A percentile compares a stretch with the other conserved stretches of the same genome.
Conservation (phyloP, 176 grass and related monocot genomes). For the Saccharum officinarum region DNA sequence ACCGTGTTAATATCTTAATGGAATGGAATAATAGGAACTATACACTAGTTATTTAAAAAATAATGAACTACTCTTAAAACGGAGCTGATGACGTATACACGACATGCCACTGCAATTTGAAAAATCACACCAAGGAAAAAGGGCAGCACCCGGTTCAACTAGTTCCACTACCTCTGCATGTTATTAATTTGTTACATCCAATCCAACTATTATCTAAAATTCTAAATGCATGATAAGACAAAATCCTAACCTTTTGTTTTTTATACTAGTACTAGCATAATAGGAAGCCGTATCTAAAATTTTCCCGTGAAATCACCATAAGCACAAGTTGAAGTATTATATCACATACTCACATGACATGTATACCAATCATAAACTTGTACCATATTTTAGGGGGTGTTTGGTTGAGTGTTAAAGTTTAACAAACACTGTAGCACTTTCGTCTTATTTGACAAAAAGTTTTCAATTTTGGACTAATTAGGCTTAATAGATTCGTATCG, state of each 20-base stretch:
- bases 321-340: slow-evolving; percentile 25
- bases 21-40: neutral
- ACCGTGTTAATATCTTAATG: too few relatives aligned
- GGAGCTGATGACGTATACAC: neutral
- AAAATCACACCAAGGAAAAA: neutral
- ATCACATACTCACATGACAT: neutral
- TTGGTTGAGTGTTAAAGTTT: too few relatives aligned
- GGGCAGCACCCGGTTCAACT: neutral
- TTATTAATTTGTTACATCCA: neutral
- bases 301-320: slow-evolving; percentile 22
- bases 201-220: neutral
- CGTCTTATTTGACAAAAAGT: too few relatives aligned
- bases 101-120: neutral
- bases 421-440: too few relatives aligned
- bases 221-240: slow-evolving; percentile 12
- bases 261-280: neutral
- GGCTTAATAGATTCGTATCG: too few relatives aligned
- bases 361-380: neutral
- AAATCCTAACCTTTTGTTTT: neutral
- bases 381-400: neutral
- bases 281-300: neutral
- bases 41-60: neutral
- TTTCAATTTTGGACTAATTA: too few relatives aligned
- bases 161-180: neutral
- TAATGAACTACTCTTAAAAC: neutral